Evolutionary conservation across 306 rosid genomes (phyloP).

Genomic region (Hylodesmum podocarpum): DNA sequence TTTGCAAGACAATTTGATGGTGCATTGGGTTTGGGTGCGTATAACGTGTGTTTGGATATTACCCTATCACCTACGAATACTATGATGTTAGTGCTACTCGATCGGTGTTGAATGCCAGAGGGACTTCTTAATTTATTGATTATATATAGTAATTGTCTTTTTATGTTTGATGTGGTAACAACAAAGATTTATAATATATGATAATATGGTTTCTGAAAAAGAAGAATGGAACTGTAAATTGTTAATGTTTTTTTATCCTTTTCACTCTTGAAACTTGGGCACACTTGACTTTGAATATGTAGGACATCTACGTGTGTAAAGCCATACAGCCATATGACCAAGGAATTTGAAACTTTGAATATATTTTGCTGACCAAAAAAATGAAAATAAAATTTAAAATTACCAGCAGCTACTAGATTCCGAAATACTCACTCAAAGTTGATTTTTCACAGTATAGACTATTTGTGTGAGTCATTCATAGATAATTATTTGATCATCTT

Average conservation of each 20-base stretch:
- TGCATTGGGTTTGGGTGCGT: neutral
- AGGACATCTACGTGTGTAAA: neutral
- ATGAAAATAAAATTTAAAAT: too few species aligned
- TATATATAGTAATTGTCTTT: neutral
- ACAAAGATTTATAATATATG: constrained; percentile 13
- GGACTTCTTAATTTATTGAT: constrained; percentile 18
- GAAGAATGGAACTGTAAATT: neutral
- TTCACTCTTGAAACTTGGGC: neutral
- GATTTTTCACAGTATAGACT: neutral
- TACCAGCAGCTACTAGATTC: neutral
- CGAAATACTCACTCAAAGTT: neutral
- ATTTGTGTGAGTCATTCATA: neutral
- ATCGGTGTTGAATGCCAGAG: constrained; percentile 22
- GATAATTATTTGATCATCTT: neutral
- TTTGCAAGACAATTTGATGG: constrained; percentile 14
- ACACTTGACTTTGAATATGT: neutral
- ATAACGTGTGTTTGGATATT: constrained; percentile 33
- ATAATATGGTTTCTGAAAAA: neutral
- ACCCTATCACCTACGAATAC: constrained; percentile 38
- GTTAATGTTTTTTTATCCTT: neutral
- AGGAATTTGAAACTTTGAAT: neutral
- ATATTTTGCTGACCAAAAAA: too few species aligned
- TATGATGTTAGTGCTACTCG: neutral
- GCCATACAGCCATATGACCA: neutral
- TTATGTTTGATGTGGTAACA: neutral